Evolutionary conservation across 2,329 filamentous ascomycete species (phyloP), one percentile per base, ranked within the genome.

Genomic region (Dothiorella sarmentorum): DNA sequence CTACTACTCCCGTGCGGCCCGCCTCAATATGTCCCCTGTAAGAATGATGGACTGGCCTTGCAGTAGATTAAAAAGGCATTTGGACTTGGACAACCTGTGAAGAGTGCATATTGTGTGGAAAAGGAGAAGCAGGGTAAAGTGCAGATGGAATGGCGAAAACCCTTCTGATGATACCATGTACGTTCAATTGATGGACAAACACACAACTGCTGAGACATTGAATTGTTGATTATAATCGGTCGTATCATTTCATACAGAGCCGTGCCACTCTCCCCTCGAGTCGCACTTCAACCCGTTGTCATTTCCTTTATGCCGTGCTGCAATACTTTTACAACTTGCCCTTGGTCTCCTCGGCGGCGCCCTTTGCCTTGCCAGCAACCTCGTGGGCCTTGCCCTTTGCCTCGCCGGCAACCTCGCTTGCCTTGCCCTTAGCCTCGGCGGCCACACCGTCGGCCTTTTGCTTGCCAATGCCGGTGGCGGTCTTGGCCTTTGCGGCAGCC

Each of bases 361-460:
- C 69, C 70, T 81, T 73, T 24, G 78, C 79, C 67, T 82, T 71
- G 42, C 76, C 73, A 38, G 71, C 70, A 24, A 73, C 60, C 53
- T 77, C 68, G 38, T 73, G 65, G 38, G 75, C 70, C 64, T 78
- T 78, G 24, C 69, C 70, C 70, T 81, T 74, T 29, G 78, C 79
- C 66, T 82, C 71, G 42, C 76, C 73, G 38, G 71, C 70, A 22
- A 70, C 59, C 63, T 78, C 69, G 37, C 68, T 63, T 13, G 73
- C 73, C 61, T 73, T 76, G 60, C 72, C 75, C 68, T 75, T 71
- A 0, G 71, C 71, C 56, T 66, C 45, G 26, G 72, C 71, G 10
- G 66, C 67, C 2, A 65, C 62, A 56, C 65, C 64, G 10, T 66
- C 49, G 35, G 62, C 62, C 53, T 72, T 65, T 20, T 44, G 26